phyloP scores from a whole-genome alignment of 306 rosid species.

The Abrus precatorius region DNA sequence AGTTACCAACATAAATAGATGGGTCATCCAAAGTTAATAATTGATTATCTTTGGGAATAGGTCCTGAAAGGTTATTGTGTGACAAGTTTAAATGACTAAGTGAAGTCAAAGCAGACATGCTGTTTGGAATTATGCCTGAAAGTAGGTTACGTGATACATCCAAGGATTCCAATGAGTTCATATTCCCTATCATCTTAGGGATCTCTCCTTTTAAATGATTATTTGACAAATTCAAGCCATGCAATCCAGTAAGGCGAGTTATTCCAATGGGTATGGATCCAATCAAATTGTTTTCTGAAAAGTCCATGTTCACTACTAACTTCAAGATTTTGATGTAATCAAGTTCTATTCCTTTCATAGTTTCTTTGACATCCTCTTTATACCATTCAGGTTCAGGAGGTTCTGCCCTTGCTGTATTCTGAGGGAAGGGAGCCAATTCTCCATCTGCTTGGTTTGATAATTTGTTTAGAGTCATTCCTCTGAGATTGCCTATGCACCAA shows the following conservation, averaged over 20 bases:
- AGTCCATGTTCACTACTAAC: slow-evolving; percentile 25
- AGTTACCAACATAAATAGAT: slow-evolving; percentile 25
- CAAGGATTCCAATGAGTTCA: slow-evolving; percentile 41
- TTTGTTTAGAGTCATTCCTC: slow-evolving; percentile 16
- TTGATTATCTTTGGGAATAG: slow-evolving; percentile 24
- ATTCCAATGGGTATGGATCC: slow-evolving; percentile 32
- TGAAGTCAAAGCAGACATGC: slow-evolving; percentile 22
- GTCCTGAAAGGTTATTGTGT: slow-evolving; percentile 38
- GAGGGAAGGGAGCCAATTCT: not conserved
- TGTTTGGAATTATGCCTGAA: slow-evolving; percentile 42
- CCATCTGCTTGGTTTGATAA: not conserved
- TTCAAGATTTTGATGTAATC: slow-evolving; percentile 10
- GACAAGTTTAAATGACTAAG: slow-evolving; percentile 30
- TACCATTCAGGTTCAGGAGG: no score
- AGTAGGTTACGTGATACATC: slow-evolving; percentile 43
- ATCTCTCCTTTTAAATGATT: slow-evolving; percentile 42
- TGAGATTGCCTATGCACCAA: slow-evolving; percentile 24
- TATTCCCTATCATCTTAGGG: slow-evolving; percentile 18
- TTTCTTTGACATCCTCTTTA: not conserved
- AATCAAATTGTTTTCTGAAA: slow-evolving; percentile 38
- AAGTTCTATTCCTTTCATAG: slow-evolving; percentile 26
- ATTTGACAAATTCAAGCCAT: slow-evolving; percentile 19
- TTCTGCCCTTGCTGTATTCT: no score
- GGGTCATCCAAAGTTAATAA: slow-evolving; percentile 14
- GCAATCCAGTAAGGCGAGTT: not conserved